Conservation (phyloP, 306 rosid species). For the Argentina anserina region DNA sequence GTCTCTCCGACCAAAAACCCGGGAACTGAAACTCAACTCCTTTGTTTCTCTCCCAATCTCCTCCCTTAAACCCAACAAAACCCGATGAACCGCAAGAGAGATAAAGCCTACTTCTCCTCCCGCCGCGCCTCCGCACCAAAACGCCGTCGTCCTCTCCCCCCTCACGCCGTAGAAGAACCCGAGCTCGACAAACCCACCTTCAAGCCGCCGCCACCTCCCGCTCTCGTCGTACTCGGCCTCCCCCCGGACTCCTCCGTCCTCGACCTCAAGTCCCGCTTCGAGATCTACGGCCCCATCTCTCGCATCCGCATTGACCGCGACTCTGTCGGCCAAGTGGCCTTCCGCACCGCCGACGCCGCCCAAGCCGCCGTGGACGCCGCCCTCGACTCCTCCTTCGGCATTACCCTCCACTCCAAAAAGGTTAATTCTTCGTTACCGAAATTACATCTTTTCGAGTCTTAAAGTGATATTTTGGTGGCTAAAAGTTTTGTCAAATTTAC, state of each 20-base stretch:
- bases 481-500: neutral
- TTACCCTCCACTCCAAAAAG: slow-evolving; percentile 65
- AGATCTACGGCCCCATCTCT: slow-evolving; percentile 82
- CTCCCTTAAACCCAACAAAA: neutral
- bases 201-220: slow-evolving; percentile 75
- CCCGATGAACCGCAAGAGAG: slow-evolving; percentile 77
- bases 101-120: slow-evolving; percentile 48
- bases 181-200: slow-evolving; percentile 32
- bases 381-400: slow-evolving; percentile 66
- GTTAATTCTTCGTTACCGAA: slow-evolving; percentile 19
- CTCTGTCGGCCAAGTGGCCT: slow-evolving; percentile 61
- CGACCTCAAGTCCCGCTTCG: slow-evolving; percentile 87
- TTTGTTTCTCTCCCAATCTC: neutral
- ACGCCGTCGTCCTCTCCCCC: slow-evolving; percentile 29
- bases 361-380: slow-evolving; percentile 71
- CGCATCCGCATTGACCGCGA: slow-evolving; percentile 93
- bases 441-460: too few relatives aligned
- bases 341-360: slow-evolving; percentile 62
- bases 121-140: slow-evolving; percentile 37
- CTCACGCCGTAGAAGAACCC: slow-evolving; percentile 25
- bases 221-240: slow-evolving; percentile 65
- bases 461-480: too few relatives aligned
- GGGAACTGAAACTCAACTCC: neutral
- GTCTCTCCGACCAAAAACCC: neutral
- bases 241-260: slow-evolving; percentile 76